Evolutionary conservation across 2,329 filamentous ascomycete species (phyloP), one percentile per base, ranked within the genome.

Genomic region (Sporothrix inflata): DNA sequence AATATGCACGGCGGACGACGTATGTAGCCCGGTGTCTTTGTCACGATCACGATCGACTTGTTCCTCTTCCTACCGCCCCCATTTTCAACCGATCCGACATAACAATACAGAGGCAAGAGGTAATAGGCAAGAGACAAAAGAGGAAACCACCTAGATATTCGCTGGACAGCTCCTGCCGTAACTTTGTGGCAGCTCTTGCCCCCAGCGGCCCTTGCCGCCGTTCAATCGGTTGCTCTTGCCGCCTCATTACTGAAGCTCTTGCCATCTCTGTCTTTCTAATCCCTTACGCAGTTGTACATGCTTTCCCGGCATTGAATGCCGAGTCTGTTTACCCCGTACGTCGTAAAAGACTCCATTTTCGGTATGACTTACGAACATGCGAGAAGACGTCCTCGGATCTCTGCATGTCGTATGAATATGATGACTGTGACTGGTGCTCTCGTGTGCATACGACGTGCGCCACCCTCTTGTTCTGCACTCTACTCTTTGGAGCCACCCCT

Each of bases 351-450:
- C 19, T 21, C 57, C 57, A 24, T 63, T 24, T 63, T 30, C 34
- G 12, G 57, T 61, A 40, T 40, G 14, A 40, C n/a, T 19, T 61
- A 55, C 53, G 24, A 55, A 55, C 24, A 61, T 61, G 57, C 57
- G 34, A 19, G 21, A 21, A n/a, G n/a, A 14, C 34, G 38, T 6
- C 57, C n/a, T 24, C 24, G 57, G 38, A 42, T 63, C 38, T 42
- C 38, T 42, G 60, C 38, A 42, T 65, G 21, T 45, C n/a, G 40
- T 45, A 40, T 27, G 55, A 21, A 7, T n/a, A 53, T 53, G 49
- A 24, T 24, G 49, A 24, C 49, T 53, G 21, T 53, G 21, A n/a
- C 24, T 24, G n/a, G n/a, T n/a, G n/a, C n/a, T n/a, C n/a, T 53
- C n/a, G 49, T 24, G 7, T 51, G 49, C 49, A 24, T 51, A n/a